Evolutionary conservation across 768 basidiomycete genomes (phyloP).

Genomic region (Russula abietina): DNA sequence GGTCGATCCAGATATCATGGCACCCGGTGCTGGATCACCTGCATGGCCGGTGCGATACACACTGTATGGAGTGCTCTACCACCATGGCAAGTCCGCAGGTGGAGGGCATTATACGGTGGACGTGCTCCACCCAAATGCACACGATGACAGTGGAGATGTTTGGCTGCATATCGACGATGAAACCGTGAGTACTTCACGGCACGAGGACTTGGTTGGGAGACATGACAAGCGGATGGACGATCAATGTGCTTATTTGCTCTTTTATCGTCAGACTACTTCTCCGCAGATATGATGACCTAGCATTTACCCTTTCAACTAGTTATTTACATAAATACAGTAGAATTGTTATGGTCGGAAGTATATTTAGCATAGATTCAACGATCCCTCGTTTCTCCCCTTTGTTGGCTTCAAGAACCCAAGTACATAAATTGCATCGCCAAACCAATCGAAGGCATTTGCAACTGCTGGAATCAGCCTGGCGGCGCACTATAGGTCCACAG

Average conservation of each 20-base stretch:
- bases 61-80: conserved; percentile 86
- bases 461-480: too few relatives aligned
- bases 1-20: conserved; percentile 4
- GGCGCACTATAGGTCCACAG: too few relatives aligned
- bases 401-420: too few relatives aligned
- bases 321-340: too few relatives aligned
- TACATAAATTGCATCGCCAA: too few relatives aligned
- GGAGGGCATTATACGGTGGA: conserved; percentile 96
- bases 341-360: too few relatives aligned
- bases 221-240: conserved; percentile 41
- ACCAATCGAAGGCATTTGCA: too few relatives aligned
- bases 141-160: conserved; percentile 34
- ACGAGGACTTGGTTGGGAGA: conserved; percentile 64
- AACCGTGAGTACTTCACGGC: conserved; percentile 63
- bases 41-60: conserved; percentile 58
- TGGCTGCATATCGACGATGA: conserved; percentile 97
- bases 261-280: conserved; percentile 48
- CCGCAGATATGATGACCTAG: too few relatives aligned
- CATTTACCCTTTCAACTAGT: too few relatives aligned
- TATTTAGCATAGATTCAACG: too few relatives aligned
- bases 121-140: conserved; percentile 69
- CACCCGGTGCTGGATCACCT: conserved; percentile 39
- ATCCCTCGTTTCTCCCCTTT: too few relatives aligned
- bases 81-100: conserved; percentile 84
- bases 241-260: conserved; percentile 80